Base-by-base conservation (phyloP, 2,329 filamentous ascomycete species). In the Botrytis aclada region DNA sequence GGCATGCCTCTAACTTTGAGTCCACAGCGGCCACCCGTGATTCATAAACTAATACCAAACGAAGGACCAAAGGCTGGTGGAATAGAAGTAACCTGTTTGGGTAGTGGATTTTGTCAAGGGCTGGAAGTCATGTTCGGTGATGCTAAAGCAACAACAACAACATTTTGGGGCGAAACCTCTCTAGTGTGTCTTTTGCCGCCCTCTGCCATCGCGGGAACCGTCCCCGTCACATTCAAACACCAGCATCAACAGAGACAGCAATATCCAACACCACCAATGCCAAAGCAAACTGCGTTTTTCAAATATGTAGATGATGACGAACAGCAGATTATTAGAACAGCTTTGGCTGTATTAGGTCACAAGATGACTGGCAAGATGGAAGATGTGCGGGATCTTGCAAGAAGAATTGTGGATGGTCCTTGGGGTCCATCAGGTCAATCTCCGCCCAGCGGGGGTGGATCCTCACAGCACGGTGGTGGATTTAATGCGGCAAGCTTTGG, bases 91-190 rank as follows among this genome's bases (percentile, higher is more conserved):
- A 95, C 93, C 0, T 88, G 96, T 72, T 85, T 97, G 14, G 94
- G 95, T 29, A 92, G 90, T 76, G 89, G 91, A 22, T 97, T 97
- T 80, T 91, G 90, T 76, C 91, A 92, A 82, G 89, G 89, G 1
- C 86, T 97, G 75, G 92, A 95, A 75, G 93, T 97, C 71, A 92
- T 94, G 82, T 98, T 98, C 81, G 95, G 95, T 32, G 89, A 91
- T 74, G 85, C 84, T 25, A 83, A 87, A 64, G 89, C 89, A 29
- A 89, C 87, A 0, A 88, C 87, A 1, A 90, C 88, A 3, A 89
- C 88, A 8, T 91, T 86, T 77, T 91, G 88, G 87, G 87, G 88
- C 66, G 86, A 89, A 74, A 88, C 88, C 74, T 88, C 88, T 70
- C 81, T 92, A 32, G 88, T 90, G 72, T 90, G 89, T 77, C 83